Evolutionary conservation across 345 rosid species (phyloP).

Genomic region (Nasturtium officinale): DNA sequence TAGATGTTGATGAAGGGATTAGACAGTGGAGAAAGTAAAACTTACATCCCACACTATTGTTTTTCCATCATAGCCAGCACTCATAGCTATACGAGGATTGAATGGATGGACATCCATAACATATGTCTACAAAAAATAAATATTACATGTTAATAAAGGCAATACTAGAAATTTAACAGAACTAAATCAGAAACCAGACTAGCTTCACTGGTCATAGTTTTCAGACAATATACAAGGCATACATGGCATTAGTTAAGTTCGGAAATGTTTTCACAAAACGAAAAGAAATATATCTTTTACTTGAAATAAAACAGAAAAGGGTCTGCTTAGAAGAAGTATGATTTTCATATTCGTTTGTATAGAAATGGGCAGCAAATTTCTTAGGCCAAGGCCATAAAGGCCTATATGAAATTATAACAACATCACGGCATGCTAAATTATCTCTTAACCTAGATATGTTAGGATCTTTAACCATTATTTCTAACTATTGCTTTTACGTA

Average conservation of each 20-base stretch:
- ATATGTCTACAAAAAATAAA: conserved; percentile 65
- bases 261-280: neutral
- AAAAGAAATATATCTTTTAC: neutral
- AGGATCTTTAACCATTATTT: too few species aligned
- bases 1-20: conserved; percentile 23
- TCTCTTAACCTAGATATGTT: too few species aligned
- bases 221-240: neutral
- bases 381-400: too few species aligned
- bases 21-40: conserved; percentile 36
- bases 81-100: conserved; percentile 98
- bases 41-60: conserved; percentile 99
- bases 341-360: neutral
- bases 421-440: too few species aligned
- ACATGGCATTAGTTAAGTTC: neutral
- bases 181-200: conserved; percentile 23
- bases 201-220: neutral
- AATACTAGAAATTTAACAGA: conserved; percentile 8
- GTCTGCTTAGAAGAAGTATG: conserved; percentile 4
- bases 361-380: neutral
- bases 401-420: too few species aligned
- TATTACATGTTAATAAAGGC: conserved; percentile 17
- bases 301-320: neutral
- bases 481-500: neutral
- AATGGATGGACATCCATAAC: conserved; percentile 99
- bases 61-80: conserved; percentile 98